Conservation (phyloP, 2,329 filamentous ascomycete species). For the Penicillium sclerotiorum region DNA sequence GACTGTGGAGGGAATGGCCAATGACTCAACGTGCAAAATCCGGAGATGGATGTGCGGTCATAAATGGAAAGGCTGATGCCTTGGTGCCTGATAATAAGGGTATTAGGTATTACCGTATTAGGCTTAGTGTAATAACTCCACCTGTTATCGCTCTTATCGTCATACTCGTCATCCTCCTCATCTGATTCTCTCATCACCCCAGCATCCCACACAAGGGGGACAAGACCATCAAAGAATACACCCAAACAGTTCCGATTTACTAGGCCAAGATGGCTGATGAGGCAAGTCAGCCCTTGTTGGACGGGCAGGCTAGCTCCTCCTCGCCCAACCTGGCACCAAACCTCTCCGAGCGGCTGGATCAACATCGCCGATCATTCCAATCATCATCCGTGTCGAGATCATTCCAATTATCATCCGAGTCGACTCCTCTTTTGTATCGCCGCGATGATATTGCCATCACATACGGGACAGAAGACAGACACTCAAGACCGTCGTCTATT, state of each 20-base stretch:
- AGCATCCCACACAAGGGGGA: background rate
- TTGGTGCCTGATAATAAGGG: conserved; percentile 8
- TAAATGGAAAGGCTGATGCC: background rate
- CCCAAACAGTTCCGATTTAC: background rate
- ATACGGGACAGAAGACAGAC: conserved; percentile 33
- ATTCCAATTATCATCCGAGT: conserved; percentile 44
- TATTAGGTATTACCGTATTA: background rate
- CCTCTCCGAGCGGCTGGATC: conserved; percentile 18
- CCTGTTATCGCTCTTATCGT: conserved; percentile 30
- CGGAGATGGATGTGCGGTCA: conserved; percentile 2
- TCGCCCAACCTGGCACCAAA: conserved; percentile 18
- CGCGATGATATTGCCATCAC: conserved; percentile 34
- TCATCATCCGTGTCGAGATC: conserved; percentile 45
- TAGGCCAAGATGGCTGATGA: conserved; percentile 39
- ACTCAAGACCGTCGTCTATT: conserved; percentile 23
- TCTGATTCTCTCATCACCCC: background rate
- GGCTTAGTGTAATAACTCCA: conserved; percentile 19
- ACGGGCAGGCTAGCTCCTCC: conserved; percentile 25
- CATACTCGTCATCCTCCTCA: conserved; percentile 10
- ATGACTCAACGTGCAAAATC: conserved; percentile 6
- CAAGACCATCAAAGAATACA: background rate
- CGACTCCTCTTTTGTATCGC: conserved; percentile 44
- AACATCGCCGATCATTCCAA: conserved; percentile 31
- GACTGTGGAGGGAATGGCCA: conserved; percentile 12
- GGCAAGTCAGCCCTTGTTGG: conserved; percentile 33